Conservation (phyloP, 78 protist species). For the Polysphondylium violaceum region DNA sequence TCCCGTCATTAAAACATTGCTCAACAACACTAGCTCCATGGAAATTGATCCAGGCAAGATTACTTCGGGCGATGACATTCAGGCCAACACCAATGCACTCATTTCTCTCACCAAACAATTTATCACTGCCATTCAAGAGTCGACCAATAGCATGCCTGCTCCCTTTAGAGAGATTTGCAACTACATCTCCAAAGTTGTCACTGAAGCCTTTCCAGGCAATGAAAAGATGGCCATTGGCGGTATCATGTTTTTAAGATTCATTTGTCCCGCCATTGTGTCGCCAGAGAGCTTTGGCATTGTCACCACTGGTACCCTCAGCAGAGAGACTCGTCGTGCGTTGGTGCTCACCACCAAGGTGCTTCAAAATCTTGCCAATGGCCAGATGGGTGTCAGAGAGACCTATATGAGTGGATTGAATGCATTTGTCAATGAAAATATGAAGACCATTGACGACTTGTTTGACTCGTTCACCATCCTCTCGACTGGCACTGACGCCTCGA, state of each 20-base stretch:
- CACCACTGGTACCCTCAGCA: background rate
- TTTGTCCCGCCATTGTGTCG: slow-evolving; percentile 52
- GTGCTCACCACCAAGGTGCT: slow-evolving; percentile 51
- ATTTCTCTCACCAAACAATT: slow-evolving; percentile 8
- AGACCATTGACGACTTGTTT: slow-evolving; percentile 43
- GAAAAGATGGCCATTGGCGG: slow-evolving; percentile 81
- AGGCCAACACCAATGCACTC: slow-evolving; percentile 43
- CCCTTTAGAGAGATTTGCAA: slow-evolving; percentile 44
- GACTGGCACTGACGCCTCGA: background rate
- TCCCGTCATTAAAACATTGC: slow-evolving; percentile 34
- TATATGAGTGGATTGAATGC: slow-evolving; percentile 57
- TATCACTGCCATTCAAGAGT: slow-evolving; percentile 45
- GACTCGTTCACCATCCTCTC: slow-evolving; percentile 40
- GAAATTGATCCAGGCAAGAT: slow-evolving; percentile 76
- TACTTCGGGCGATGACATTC: slow-evolving; percentile 15
- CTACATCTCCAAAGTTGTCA: slow-evolving; percentile 46
- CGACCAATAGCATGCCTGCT: background rate
- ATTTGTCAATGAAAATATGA: slow-evolving; percentile 48
- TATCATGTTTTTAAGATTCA: slow-evolving; percentile 76
- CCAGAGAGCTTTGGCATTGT: slow-evolving; percentile 74
- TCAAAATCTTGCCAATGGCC: slow-evolving; percentile 83
- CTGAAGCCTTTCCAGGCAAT: slow-evolving; percentile 57
- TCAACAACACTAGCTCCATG: slow-evolving; percentile 10
- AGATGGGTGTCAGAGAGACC: slow-evolving; percentile 73
- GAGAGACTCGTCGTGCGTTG: slow-evolving; percentile 59